Evolutionary conservation across 257 asterid species (phyloP), one percentile per base, ranked within the genome.

Genomic region (Salvia miltiorrhiza): DNA sequence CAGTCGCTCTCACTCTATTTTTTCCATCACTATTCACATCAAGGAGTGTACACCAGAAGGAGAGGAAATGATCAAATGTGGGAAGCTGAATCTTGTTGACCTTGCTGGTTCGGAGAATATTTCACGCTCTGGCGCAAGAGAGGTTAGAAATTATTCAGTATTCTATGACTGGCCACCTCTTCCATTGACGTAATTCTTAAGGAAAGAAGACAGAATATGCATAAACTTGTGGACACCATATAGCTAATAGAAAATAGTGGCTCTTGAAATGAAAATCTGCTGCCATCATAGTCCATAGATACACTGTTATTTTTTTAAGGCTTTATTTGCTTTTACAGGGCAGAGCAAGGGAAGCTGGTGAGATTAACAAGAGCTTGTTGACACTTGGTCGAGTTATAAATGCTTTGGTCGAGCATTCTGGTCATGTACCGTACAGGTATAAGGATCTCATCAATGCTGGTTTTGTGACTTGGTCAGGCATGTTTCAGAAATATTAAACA

Each of bases 261-360:
- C 23, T 28, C 63, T 56, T 37, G 49, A 50, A 12, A 49, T 20
- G 61, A 59, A 33, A 62, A 52, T 52, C 53, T 64, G 45, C 23
- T 41, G 58, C 58, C 16, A 52, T 55, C 45, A 47, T 35, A 40
- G 12, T 28, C 8, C 2, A 26, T 35, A 17, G 19, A n/a, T 26
- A 14, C 24, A 10, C 7, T 14, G 0, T 23, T 28, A 20, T 21
- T 47, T 58, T 21, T 54, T 14, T 19, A 67, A 65, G 63, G 56
- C 21, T 50, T 58, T 55, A 41, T 17, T 30, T 24, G 32, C 68
- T 66, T 77, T 83, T 70, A 43, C 89, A 94, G 99, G 97, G 99
- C 10, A 86, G 99, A 84, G 99, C 99, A 63, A 89, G 99, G 84
- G 99, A 94, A 85, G 99, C 99, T 16, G 99, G 99, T 68, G 99